A percentile compares a stretch with the other conserved stretches of the same genome.
These are phyloP conservation scores for Bromus sterilis DNA, from an alignment of 176 grass and related monocot species.

Conservation along the genomic window DNA sequence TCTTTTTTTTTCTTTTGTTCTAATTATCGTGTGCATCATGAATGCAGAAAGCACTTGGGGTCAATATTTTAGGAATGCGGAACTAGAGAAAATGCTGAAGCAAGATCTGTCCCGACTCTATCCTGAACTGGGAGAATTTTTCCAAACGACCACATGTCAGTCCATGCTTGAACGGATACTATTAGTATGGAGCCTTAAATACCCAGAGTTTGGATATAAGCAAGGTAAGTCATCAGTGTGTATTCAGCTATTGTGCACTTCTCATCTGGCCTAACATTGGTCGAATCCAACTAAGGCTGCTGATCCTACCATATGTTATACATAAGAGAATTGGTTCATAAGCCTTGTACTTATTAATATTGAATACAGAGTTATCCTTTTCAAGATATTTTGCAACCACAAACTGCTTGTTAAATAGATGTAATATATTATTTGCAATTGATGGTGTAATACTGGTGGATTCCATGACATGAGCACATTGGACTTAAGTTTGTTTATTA, in stretches of 20 bases:
- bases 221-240: slow-evolving; percentile 48
- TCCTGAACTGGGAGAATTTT: slow-evolving; percentile 80
- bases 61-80: slow-evolving; percentile 89
- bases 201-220: slow-evolving; percentile 90
- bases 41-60: slow-evolving; percentile 92
- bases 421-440: background rate
- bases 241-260: slow-evolving; percentile 6
- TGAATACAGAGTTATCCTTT: background rate
- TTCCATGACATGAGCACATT: background rate
- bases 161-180: slow-evolving; percentile 87
- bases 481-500: background rate
- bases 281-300: background rate
- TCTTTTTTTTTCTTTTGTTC: background rate
- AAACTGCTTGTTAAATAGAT: background rate
- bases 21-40: slow-evolving; percentile 1
- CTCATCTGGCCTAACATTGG: background rate
- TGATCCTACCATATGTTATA: background rate
- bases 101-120: slow-evolving; percentile 88
- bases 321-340: slow-evolving; percentile 4
- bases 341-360: background rate
- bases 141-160: slow-evolving; percentile 68
- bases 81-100: slow-evolving; percentile 91
- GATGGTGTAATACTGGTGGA: background rate
- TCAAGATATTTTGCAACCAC: background rate
- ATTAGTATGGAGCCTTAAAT: slow-evolving; percentile 86